Conservation (phyloP, 106 monocot genomes). For the Dendrobium nobile region DNA sequence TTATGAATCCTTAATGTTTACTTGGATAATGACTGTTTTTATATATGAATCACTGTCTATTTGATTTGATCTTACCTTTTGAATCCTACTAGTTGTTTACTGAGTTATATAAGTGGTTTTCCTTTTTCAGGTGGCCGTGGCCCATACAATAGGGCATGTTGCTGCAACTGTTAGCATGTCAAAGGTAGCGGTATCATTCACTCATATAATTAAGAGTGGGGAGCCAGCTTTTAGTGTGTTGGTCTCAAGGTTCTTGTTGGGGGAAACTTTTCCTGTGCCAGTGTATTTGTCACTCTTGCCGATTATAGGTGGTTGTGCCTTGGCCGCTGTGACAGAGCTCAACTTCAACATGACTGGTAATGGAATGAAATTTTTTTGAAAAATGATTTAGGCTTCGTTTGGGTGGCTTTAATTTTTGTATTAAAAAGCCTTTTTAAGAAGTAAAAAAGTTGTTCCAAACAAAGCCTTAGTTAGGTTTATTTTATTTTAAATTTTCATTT, state of each 20-base stretch:
- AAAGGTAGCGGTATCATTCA: conserved; percentile 67
- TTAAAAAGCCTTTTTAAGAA: too few relatives aligned
- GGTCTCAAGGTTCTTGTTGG: conserved; percentile 62
- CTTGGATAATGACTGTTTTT: neutral
- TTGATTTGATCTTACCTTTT: neutral
- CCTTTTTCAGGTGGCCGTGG: conserved; percentile 37
- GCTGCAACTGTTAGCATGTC: conserved; percentile 73
- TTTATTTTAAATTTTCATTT: too few relatives aligned
- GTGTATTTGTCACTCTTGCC: conserved; percentile 64
- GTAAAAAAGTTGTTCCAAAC: too few relatives aligned
- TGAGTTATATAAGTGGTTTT: neutral
- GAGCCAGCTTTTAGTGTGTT: conserved; percentile 79
- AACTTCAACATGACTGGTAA: conserved; percentile 95
- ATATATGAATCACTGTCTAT: neutral
- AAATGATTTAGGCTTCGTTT: too few relatives aligned
- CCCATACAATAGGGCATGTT: conserved; percentile 63
- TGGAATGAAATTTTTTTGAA: too few relatives aligned
- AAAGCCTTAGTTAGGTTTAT: too few relatives aligned
- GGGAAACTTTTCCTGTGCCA: conserved; percentile 62
- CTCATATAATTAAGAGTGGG: conserved; percentile 66
- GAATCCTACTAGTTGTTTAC: neutral
- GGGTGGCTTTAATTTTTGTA: too few relatives aligned
- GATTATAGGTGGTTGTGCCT: conserved; percentile 85
- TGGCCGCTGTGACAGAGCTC: conserved; percentile 83
- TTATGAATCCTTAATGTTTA: neutral